Percentiles rank a stretch among this genome's conserved stretches.
Conservation (phyloP, 306 rosid species). For the Lithocarpus polystachyus region DNA sequence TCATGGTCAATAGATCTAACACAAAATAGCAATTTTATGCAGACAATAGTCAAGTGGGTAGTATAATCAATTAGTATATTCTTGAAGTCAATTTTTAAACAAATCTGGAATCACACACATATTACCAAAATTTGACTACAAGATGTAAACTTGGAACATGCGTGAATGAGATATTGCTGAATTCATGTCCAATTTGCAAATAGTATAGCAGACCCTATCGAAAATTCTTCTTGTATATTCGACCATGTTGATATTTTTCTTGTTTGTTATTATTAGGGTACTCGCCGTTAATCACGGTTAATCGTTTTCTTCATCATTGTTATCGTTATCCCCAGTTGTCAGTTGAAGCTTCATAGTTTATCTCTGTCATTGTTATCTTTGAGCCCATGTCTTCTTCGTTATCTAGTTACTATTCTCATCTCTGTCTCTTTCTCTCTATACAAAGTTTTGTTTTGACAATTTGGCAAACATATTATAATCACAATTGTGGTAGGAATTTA, state of each 20-base stretch:
- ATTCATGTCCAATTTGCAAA: background rate
- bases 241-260: background rate
- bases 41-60: no score
- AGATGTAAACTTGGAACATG: background rate
- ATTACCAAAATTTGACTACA: no score
- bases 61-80: background rate
- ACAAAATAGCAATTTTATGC: no score
- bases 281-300: background rate
- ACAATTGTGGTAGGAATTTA: background rate
- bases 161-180: background rate
- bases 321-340: background rate
- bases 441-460: background rate
- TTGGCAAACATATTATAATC: background rate
- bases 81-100: no score
- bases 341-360: no score
- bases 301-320: background rate
- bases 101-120: no score
- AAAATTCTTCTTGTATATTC: background rate
- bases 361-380: background rate
- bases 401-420: background rate
- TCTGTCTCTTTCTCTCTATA: background rate
- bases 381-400: background rate
- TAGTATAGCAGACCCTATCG: background rate
- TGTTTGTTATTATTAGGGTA: background rate
- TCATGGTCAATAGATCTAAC: background rate